phyloP scores from a whole-genome alignment of 1,284 basidiomycete species.

The Apiotrichum mycotoxinovorans region DNA sequence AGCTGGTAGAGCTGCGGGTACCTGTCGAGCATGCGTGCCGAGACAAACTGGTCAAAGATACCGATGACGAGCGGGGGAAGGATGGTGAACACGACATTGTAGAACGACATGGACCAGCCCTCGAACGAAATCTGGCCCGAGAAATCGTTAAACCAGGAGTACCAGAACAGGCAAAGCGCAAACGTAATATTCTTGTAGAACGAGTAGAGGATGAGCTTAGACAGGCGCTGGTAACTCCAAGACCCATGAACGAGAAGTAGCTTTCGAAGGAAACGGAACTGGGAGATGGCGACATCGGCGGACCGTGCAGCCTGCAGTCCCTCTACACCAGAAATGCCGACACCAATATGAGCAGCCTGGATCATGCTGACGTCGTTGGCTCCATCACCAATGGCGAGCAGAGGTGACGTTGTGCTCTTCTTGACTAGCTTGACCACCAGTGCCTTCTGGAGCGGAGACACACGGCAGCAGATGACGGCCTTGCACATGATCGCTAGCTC shows the following conservation, averaged over 20 bases:
- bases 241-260: constrained; percentile 93
- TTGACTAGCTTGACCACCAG: constrained; percentile 98
- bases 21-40: constrained; percentile 89
- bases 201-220: constrained; percentile 91
- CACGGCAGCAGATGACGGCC: constrained; percentile 56
- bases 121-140: constrained; percentile 98
- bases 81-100: constrained; percentile 90
- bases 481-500: constrained; percentile 98
- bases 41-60: constrained; percentile 96
- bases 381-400: constrained; percentile 81
- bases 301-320: constrained; percentile 96
- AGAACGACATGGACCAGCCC: constrained; percentile 94
- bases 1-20: constrained; percentile 95
- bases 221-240: constrained; percentile 94
- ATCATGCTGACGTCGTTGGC: constrained; percentile 63
- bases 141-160: constrained; percentile 97
- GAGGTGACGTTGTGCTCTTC: constrained; percentile 85
- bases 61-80: constrained; percentile 96
- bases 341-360: constrained; percentile 66
- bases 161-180: constrained; percentile 98
- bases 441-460: constrained; percentile 96
- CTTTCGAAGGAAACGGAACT: constrained; percentile 96
- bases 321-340: constrained; percentile 98
- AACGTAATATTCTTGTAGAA: constrained; percentile 97
- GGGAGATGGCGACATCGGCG: constrained; percentile 95